These are phyloP conservation scores for Iris pallida DNA, from an alignment of 116 monocot genomes.

Conservation along the genomic window DNA sequence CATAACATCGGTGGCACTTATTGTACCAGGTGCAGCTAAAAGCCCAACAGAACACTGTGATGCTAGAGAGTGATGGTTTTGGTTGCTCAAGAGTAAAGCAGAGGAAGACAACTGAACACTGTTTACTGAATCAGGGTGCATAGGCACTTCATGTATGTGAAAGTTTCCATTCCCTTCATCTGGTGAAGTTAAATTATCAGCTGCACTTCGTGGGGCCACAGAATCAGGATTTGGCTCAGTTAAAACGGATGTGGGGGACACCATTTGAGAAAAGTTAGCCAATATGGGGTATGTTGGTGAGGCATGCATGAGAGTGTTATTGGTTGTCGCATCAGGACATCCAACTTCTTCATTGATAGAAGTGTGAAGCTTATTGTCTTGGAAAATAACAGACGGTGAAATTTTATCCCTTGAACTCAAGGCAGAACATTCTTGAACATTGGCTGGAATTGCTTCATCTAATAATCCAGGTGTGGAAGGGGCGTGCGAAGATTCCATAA, in stretches of 20 bases:
- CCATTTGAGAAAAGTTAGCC: constrained; percentile 1
- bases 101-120: not conserved
- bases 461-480: constrained; percentile 78
- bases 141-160: not conserved
- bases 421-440: constrained; percentile 43
- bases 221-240: constrained; percentile 10
- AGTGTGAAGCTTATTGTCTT: constrained; percentile 19
- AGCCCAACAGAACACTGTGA: not conserved
- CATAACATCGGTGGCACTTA: not conserved
- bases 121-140: not conserved
- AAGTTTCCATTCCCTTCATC: not conserved
- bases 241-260: constrained; percentile 13
- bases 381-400: constrained; percentile 25
- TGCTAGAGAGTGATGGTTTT: not conserved
- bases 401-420: constrained; percentile 35
- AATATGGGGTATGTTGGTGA: constrained; percentile 9
- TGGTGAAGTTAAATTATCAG: not conserved
- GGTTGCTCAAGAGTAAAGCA: not conserved
- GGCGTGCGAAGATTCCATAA: constrained; percentile 56
- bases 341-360: constrained; percentile 24
- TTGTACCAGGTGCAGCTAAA: not conserved
- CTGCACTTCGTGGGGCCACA: not conserved
- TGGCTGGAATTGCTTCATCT: constrained; percentile 52
- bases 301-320: constrained; percentile 6
- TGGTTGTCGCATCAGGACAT: constrained; percentile 9